Evolutionary conservation across 2,329 filamentous ascomycete genomes (phyloP).

Genomic region (Aureobasidium sp.): DNA sequence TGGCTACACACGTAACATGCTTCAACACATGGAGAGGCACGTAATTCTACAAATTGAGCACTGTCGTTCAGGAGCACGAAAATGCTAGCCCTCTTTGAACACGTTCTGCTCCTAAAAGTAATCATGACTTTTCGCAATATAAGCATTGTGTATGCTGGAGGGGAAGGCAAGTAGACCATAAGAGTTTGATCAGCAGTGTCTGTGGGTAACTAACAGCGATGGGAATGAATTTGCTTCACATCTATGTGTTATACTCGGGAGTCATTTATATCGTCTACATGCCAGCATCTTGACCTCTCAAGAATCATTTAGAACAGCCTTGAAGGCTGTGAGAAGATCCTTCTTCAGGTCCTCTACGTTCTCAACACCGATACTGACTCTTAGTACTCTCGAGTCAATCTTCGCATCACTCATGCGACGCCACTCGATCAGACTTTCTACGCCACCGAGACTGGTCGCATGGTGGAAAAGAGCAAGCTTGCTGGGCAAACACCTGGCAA

Average conservation of each 20-base stretch:
- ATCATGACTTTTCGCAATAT: no score
- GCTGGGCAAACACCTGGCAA: conserved; percentile 64
- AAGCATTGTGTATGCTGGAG: not conserved
- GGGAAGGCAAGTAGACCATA: no score
- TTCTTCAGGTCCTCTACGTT: conserved; percentile 71
- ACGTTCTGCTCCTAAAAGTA: no score
- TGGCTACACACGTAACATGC: no score
- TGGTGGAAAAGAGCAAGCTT: conserved; percentile 82
- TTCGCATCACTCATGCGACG: conserved; percentile 72
- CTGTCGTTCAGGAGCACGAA: no score
- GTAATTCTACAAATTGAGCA: no score
- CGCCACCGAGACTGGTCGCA: conserved; percentile 85
- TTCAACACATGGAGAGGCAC: no score
- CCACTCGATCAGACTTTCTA: conserved; percentile 97
- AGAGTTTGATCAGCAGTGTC: not conserved
- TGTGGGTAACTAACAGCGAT: not conserved
- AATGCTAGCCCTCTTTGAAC: no score
- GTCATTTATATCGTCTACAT: not conserved
- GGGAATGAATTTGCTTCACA: no score
- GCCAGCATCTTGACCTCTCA: not conserved
- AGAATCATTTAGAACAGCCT: conserved; percentile 34
- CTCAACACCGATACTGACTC: conserved; percentile 83
- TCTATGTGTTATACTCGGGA: not conserved
- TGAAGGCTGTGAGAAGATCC: conserved; percentile 62
- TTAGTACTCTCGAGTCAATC: conserved; percentile 64